Percentiles rank a stretch among this genome's conserved stretches.
Evolutionary conservation across 345 rosid species (phyloP).

Genomic region (Linum lewisii): DNA sequence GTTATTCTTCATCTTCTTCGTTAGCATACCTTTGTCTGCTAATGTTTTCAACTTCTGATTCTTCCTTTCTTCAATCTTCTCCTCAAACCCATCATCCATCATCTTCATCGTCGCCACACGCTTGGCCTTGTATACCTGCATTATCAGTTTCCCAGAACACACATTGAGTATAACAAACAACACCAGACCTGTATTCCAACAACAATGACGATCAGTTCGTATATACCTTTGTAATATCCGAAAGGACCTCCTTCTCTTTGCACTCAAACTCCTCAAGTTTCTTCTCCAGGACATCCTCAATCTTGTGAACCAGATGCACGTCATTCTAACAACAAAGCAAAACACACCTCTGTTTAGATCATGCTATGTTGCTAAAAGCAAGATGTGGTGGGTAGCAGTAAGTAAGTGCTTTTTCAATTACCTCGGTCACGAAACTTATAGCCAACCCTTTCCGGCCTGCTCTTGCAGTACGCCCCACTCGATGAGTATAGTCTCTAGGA

Average conservation of each 20-base stretch:
- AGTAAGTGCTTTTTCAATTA: constrained; percentile 13
- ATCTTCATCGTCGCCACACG: constrained; percentile 84
- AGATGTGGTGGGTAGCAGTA: neutral
- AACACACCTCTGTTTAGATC: constrained; percentile 8
- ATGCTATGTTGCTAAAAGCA: constrained; percentile 5
- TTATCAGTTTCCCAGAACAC: neutral
- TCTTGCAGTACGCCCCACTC: constrained; percentile 97
- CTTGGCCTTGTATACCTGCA: constrained; percentile 80
- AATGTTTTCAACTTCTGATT: constrained; percentile 52
- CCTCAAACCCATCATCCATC: constrained; percentile 83
- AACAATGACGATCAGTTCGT: constrained; percentile 10
- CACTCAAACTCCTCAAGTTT: constrained; percentile 54
- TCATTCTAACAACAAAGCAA: constrained; percentile 46
- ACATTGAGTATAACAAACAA: neutral
- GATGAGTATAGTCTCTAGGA: constrained; percentile 91
- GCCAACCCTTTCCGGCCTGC: constrained; percentile 95
- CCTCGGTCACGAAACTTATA: constrained; percentile 74
- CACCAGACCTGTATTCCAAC: too few species aligned
- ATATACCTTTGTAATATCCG: constrained; percentile 67
- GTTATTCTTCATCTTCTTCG: constrained; percentile 14
- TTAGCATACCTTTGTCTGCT: constrained; percentile 48
- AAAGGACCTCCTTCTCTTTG: constrained; percentile 67
- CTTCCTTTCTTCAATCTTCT: constrained; percentile 60
- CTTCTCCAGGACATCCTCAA: constrained; percentile 63
- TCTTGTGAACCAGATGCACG: constrained; percentile 59